Percentiles rank a stretch among this genome's conserved stretches.
phyloP scores from a whole-genome alignment of 1,284 basidiomycete species.

The Ganoderma boninense region DNA sequence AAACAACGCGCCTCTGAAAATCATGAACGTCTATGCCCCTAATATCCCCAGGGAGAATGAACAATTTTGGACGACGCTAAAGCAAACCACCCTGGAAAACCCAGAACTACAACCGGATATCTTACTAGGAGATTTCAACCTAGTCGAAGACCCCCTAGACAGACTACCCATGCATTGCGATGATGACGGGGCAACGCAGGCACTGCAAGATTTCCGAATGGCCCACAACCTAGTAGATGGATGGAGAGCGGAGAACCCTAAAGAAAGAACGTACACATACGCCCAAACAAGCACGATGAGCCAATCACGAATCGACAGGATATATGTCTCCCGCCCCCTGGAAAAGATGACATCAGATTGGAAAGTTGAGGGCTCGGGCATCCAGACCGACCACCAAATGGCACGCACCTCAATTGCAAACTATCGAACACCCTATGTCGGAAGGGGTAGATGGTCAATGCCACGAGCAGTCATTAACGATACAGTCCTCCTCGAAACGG shows the following conservation, averaged over 20 bases:
- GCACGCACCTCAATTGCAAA: not conserved
- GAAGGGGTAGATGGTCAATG: not conserved
- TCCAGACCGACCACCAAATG: not conserved
- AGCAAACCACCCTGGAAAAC: too few relatives aligned
- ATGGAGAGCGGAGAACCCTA: constrained; percentile 1
- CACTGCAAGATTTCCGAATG: not conserved
- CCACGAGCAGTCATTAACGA: too few relatives aligned
- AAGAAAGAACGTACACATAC: too few relatives aligned
- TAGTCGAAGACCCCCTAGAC: not conserved
- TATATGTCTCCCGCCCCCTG: not conserved
- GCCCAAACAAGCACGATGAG: not conserved
- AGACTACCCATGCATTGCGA: not conserved
- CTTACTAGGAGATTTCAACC: not conserved
- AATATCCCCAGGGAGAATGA: too few relatives aligned
- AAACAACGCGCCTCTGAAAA: too few relatives aligned
- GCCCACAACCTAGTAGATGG: not conserved
- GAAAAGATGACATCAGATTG: not conserved
- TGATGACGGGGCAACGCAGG: not conserved
- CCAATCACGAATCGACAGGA: not conserved
- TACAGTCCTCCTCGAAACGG: too few relatives aligned
- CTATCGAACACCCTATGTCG: not conserved
- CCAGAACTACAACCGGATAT: not conserved
- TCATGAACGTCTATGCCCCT: too few relatives aligned
- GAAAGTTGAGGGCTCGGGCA: not conserved
- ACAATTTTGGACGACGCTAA: too few relatives aligned